Percentiles rank a stretch among this genome's conserved stretches.
These are phyloP conservation scores for Fusarium goolgardi DNA, from an alignment of 2,329 filamentous ascomycete genomes.

Conservation along the genomic window DNA sequence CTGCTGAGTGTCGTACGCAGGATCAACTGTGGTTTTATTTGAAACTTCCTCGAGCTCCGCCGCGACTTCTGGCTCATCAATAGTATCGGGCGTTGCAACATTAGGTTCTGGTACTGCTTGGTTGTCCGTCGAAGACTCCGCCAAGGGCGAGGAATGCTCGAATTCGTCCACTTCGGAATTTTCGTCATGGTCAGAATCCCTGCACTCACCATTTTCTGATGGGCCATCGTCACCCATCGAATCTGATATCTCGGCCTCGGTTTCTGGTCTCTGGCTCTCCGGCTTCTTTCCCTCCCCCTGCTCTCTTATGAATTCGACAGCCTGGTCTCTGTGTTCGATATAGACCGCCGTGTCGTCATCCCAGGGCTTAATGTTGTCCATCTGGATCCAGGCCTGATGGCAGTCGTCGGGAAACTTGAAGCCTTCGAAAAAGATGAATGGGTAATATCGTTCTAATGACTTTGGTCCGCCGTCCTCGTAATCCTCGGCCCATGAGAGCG, in stretches of 20 bases:
- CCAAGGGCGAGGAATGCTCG: neutral
- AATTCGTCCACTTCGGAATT: neutral
- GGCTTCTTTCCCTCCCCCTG: neutral
- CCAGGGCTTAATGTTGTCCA: constrained; percentile 5
- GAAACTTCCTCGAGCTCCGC: neutral
- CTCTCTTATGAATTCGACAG: constrained; percentile 1
- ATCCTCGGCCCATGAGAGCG: constrained; percentile 16
- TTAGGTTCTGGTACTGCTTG: neutral
- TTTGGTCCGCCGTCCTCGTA: constrained; percentile 21
- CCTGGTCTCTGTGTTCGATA: constrained; percentile 10
- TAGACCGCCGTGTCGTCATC: neutral
- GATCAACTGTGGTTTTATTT: neutral
- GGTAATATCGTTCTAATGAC: constrained; percentile 18
- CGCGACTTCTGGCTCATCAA: neutral
- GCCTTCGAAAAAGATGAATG: constrained; percentile 39
- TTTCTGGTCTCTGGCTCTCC: neutral
- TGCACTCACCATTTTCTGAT: neutral
- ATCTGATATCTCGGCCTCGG: neutral
- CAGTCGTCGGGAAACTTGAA: constrained; percentile 19
- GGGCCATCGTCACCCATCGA: constrained; percentile 2
- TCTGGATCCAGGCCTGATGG: constrained; percentile 30
- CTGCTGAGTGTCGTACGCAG: too few species aligned
- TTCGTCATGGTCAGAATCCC: neutral
- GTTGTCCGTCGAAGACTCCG: neutral
- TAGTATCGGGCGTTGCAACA: neutral